These are phyloP conservation scores for Mycena maculata DNA, from an alignment of 768 basidiomycete species.

Conservation along the genomic window DNA sequence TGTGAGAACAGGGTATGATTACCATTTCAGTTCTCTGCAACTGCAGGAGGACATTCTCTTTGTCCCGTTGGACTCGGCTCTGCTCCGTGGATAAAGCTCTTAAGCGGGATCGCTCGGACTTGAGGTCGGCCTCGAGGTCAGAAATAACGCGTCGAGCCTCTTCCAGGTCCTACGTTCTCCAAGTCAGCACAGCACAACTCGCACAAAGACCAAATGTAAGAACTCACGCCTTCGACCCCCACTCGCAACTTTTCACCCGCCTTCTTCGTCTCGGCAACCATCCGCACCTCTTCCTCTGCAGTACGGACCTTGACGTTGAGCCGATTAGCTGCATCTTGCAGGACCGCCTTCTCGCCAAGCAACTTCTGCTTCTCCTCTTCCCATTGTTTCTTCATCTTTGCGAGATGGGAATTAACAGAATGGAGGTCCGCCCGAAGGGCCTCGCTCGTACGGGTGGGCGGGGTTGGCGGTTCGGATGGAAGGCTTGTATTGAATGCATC, in stretches of 20 bases:
- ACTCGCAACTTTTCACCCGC: conserved; percentile 60
- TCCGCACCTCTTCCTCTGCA: conserved; percentile 68
- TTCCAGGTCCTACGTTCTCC: conserved; percentile 71
- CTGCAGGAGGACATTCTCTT: conserved; percentile 69
- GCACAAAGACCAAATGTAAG: background rate
- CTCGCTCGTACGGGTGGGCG: conserved; percentile 75
- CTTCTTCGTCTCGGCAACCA: conserved; percentile 64
- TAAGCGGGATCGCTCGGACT: conserved; percentile 74
- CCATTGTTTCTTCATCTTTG: conserved; percentile 76
- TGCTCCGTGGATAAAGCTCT: conserved; percentile 74
- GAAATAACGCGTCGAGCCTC: conserved; percentile 71
- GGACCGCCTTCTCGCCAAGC: conserved; percentile 75
- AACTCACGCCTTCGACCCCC: conserved; percentile 67
- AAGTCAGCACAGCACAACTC: background rate
- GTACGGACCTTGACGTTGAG: conserved; percentile 70
- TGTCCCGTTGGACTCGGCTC: conserved; percentile 69
- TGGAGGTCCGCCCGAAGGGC: conserved; percentile 69
- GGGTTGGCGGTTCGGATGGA: conserved; percentile 71
- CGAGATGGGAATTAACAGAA: conserved; percentile 71
- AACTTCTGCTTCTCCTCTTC: conserved; percentile 71
- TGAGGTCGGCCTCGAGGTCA: conserved; percentile 79
- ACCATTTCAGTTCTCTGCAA: conserved; percentile 80
- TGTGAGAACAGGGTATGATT: conserved; percentile 15
- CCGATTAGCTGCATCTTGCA: conserved; percentile 77
- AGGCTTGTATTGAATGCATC: conserved; percentile 62